Conservation (phyloP, 2,329 filamentous ascomycete species). For the Immersiporthe knoxdaviesiana region DNA sequence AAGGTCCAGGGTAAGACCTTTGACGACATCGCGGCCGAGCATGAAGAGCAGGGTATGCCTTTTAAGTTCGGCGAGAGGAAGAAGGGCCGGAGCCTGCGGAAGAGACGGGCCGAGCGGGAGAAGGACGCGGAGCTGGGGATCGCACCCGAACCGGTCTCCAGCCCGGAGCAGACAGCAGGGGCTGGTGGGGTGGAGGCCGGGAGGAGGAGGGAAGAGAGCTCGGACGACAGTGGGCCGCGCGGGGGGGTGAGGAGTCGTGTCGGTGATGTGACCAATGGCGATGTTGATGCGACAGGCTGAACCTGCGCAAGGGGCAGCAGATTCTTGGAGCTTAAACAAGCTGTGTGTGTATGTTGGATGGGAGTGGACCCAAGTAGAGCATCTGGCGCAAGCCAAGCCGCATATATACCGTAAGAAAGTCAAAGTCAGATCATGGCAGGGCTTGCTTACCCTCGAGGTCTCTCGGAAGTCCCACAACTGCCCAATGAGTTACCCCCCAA, state of each 20-base stretch:
- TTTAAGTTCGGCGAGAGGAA: conserved; percentile 45
- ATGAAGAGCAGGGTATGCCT: conserved; percentile 37
- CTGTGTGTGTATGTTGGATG: background rate
- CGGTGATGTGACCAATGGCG: background rate
- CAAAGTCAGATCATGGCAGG: background rate
- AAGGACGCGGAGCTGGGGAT: conserved; percentile 11
- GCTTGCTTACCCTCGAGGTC: too few species aligned
- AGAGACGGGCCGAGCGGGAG: background rate
- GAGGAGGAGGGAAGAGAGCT: background rate
- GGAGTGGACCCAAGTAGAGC: background rate
- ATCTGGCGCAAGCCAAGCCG: background rate
- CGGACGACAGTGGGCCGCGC: background rate
- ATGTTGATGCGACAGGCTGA: background rate
- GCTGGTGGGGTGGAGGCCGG: too few species aligned
- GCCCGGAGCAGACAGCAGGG: background rate
- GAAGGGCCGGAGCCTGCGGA: conserved; percentile 26
- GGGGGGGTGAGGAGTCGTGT: conserved; percentile 1
- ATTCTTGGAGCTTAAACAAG: too few species aligned
- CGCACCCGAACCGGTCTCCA: background rate
- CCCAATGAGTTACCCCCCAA: background rate
- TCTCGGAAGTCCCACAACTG: background rate
- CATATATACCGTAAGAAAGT: background rate
- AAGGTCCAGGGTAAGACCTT: conserved; percentile 55
- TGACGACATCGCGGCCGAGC: conserved; percentile 53
- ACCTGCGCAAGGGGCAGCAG: background rate